Evolutionary conservation across 2,329 filamentous ascomycete genomes (phyloP).

Genomic region (Nannizzia gypsea): DNA sequence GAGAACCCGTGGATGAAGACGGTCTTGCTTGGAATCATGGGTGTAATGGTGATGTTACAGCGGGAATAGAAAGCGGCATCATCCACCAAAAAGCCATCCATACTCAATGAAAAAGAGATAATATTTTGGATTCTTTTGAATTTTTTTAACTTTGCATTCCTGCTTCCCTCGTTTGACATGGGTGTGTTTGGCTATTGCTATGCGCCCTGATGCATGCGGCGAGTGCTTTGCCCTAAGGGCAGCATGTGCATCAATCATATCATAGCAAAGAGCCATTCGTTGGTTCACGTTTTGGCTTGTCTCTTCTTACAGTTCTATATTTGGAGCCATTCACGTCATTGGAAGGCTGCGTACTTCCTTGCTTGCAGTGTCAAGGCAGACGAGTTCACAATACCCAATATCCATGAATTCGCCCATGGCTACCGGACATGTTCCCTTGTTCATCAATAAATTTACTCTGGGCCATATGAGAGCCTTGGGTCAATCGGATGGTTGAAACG

Average conservation of each 20-base stretch:
- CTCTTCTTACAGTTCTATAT: not conserved
- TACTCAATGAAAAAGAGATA: not conserved
- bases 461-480: not conserved
- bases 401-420: not conserved
- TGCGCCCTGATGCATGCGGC: not conserved
- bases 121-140: not conserved
- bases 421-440: not conserved
- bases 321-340: not conserved
- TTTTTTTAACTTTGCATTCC: not conserved
- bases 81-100: not conserved
- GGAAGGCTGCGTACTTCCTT: not conserved
- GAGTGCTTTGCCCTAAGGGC: not conserved
- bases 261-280: not conserved
- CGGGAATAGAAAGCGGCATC: constrained; percentile 51
- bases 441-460: not conserved
- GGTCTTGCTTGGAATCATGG: constrained; percentile 89
- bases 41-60: constrained; percentile 81
- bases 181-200: too few species aligned
- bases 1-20: constrained; percentile 97
- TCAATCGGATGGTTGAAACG: not conserved
- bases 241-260: not conserved
- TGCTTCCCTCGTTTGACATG: not conserved
- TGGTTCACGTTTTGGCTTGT: not conserved
- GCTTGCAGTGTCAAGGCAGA: not conserved
- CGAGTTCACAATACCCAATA: not conserved